Base-by-base conservation (phyloP, 2,329 filamentous ascomycete genomes). In the Talaromyces pinophilus region DNA sequence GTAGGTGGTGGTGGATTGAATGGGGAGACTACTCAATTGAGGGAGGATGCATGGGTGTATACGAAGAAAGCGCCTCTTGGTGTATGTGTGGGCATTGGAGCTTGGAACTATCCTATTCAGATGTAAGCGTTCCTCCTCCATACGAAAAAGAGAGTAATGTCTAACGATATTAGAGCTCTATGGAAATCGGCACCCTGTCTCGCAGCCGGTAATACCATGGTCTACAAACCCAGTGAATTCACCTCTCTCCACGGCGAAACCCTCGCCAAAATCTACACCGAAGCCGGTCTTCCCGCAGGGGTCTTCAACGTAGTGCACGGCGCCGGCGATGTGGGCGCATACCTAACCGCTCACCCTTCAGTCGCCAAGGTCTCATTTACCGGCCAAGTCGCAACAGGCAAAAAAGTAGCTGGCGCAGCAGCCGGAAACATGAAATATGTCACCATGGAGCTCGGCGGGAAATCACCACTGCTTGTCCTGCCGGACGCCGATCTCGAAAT, bases 71-170 rank as follows among this genome's bases (percentile, higher is more conserved):
- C 92, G 71, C 85, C 92, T 5, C 82, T 96, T 19, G 92, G 92
- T 30, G 92, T 95, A 15, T 96, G 92, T 76, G 92, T 87, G 15
- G 92, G 91, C 66, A 96, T 96, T 70, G 92, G 92, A 64, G 92
- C 92, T 15, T 96, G 92, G 92, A 96, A 96, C 79, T 96, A 96
- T 75, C 92, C 92, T 13, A 91, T 96, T 70, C 92, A 96, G 77
- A 96, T 96, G 78, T 82, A 73, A 66, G 76, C 70, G 30, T 22
- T n/a, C 28, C 33, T 22, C 35, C 28, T 5, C 55, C 15, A 38
- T n/a, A 22, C 10, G n/a, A 48, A 33, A 11, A 11, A 6, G 10
- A 11, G 7, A 22, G n/a, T 10, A 11, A 10, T 42, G 28, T n/a
- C 19, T n/a, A 38, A 19, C 50, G 30, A 38, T 66, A 1, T 50